Conservation (phyloP, 2,329 filamentous ascomycete species). For the Raffaelea arxii region DNA sequence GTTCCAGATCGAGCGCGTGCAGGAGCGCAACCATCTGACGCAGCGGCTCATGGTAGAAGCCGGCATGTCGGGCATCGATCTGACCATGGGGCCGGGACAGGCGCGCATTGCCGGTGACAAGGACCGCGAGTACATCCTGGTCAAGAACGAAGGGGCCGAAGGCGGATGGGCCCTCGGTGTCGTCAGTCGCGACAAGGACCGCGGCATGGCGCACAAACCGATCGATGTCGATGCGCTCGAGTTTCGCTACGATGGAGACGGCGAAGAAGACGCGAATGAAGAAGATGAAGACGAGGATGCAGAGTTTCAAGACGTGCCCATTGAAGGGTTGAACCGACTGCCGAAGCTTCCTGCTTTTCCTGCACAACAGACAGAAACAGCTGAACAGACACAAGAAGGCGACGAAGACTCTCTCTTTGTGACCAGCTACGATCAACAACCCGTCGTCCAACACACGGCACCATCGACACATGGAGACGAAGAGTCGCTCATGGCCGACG, state of each 20-base stretch:
- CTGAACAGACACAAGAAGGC: slow-evolving; percentile 13
- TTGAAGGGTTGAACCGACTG: slow-evolving; percentile 78
- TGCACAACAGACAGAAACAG: too few relatives aligned
- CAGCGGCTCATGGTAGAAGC: slow-evolving; percentile 91
- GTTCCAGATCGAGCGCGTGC: slow-evolving; percentile 92
- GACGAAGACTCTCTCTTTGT: slow-evolving; percentile 51
- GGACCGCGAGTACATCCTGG: slow-evolving; percentile 87
- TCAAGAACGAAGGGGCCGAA: slow-evolving; percentile 90
- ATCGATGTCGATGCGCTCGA: slow-evolving; percentile 76
- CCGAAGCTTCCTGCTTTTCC: slow-evolving; percentile 48
- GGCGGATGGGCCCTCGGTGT: slow-evolving; percentile 95
- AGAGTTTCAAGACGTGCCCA: slow-evolving; percentile 87
- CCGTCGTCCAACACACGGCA: slow-evolving; percentile 20
- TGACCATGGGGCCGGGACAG: slow-evolving; percentile 54
- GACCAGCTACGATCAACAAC: slow-evolving; percentile 19
- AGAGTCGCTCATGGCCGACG: slow-evolving; percentile 18
- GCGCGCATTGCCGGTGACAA: slow-evolving; percentile 72
- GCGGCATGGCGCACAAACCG: slow-evolving; percentile 72
- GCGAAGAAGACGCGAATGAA: slow-evolving; percentile 51
- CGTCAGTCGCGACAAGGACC: slow-evolving; percentile 73
- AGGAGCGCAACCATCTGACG: slow-evolving; percentile 86
- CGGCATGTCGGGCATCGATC: slow-evolving; percentile 72
- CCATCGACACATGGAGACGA: slow-evolving; percentile 18
- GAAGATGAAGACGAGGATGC: slow-evolving; percentile 57
- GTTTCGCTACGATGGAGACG: slow-evolving; percentile 45